Base-by-base conservation (phyloP, 257 asterid species). In the Nicotiana undulata region DNA sequence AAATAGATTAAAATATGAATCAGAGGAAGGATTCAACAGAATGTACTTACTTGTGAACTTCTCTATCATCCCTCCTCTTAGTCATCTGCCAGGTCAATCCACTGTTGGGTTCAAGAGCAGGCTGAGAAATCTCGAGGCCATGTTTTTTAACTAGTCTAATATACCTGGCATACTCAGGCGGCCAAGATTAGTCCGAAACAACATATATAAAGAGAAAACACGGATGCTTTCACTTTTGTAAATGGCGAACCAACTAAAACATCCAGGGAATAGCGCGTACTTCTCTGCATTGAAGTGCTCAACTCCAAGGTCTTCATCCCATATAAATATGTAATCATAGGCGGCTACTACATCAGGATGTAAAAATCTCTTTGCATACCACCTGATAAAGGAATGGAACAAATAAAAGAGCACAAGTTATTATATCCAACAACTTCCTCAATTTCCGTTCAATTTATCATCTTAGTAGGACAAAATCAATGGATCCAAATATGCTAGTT, bases 301-400 rank as follows among this genome's bases (percentile, higher is more conserved):
- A 60, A 94, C 96, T 4, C 97, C 98, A 49, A 92, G 85, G 76
- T 94, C 98, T 86, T 93, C 98, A 74, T 94, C 98, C 98, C 98
- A 93, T 65, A 93, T 90, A 77, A 90, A 90, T 77, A 91, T 90
- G 80, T 90, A 94, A 80, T 94, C 97, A 60, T 89, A 90, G 22
- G 91, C 89, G 4, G 97, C 97, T 81, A 94, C 89, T 34, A 92
- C 89, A 81, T 92, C 95, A 0, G 97, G 97, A 63, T 94, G 95
- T 84, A 94, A 85, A 86, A 94, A 91, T 55, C 98, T 91, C 87
- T 94, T 94, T 3, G 95, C 94, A n/a, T 94, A 94, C 97, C 97
- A 92, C 98, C 98, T 94, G n/a, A 29, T 40, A 66, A 63, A 63
- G 37, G 9, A 28, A 63, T 9, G 46, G 46, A 12, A 63, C 12